Base-by-base conservation (phyloP, 768 basidiomycete species). In the Lentinus brumalis region DNA sequence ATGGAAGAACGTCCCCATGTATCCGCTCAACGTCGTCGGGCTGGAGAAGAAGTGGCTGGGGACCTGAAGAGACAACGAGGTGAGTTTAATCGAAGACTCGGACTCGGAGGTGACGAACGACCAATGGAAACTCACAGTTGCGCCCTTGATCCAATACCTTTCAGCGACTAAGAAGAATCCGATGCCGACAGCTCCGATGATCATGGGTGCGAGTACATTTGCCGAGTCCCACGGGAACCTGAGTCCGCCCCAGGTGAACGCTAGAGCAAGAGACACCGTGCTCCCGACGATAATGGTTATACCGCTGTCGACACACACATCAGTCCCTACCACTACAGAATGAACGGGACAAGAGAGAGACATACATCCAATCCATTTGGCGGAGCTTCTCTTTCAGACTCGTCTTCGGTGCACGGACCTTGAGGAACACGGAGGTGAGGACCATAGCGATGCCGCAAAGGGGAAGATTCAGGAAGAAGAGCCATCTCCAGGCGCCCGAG, bases 311-410 rank as follows among this genome's bases (percentile, higher is more conserved):
- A 67, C 18, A 11, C 5, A 10, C 16, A 31, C 18, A 41, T 26
- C 21, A 42, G 46, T 8, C 14, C 40, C 14, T 12, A 4, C 8
- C 35, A 31, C n/a, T 26, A 51, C 15, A 53, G 39, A 29, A 7
- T 7, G 5, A 54, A 26, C 16, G 47, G 11, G 39, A 21, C 15
- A 5, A 62, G 65, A 21, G 26, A 26, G 21, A 26, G 10, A 66
- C 76, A 52, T 58, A 75, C 74, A 71, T 69, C 77, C 77, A 77
- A 42, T 78, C 77, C 16, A 78, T 68, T 1, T 69, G 55, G 0
- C 53, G 53, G 16, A 77, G 50, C 56, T 76, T 76, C 12, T 63
- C 60, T 8, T 49, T 41, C 3, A 73, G 30, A 1, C 67, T 65
- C 2, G 67, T 70, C 15, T 61, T 41, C 1, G 76, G 76, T 0